phyloP scores from a whole-genome alignment of 2,329 filamentous ascomycete genomes.

The Thelonectria olida region DNA sequence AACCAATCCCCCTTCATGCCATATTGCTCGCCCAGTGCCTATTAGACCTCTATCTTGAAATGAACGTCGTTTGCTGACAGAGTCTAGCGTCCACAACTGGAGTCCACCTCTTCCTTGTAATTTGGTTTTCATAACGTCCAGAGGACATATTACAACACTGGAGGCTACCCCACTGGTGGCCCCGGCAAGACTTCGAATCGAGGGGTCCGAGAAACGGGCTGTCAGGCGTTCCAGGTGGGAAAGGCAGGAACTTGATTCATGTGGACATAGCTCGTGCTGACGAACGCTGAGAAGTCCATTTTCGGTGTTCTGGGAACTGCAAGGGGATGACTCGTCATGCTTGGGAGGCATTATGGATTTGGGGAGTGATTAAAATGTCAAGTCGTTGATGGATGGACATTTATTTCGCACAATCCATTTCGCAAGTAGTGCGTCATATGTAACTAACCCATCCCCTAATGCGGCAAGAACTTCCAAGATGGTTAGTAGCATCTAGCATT shows the following conservation, averaged over 20 bases:
- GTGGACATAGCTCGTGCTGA: slow-evolving; percentile 1
- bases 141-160: neutral
- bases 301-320: neutral
- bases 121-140: no score
- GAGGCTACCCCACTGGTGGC: neutral
- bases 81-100: slow-evolving; percentile 1
- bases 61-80: neutral
- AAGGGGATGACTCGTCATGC: neutral
- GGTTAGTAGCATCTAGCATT: no score
- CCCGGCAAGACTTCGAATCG: slow-evolving; percentile 1
- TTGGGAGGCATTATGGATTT: neutral
- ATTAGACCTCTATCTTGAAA: slow-evolving; percentile 1
- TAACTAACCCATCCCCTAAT: no score
- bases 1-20: neutral
- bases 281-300: neutral
- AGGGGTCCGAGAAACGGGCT: neutral
- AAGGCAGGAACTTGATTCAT: slow-evolving; percentile 1
- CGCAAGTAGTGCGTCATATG: no score
- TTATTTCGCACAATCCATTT: no score
- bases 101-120: slow-evolving; percentile 1
- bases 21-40: slow-evolving; percentile 2
- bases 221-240: neutral
- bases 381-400: neutral
- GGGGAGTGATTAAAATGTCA: neutral
- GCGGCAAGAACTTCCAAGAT: no score